Evolutionary conservation across 225 moss, liverwort and hornwort species (phyloP).

Genomic region (Sphagnum contortum): DNA sequence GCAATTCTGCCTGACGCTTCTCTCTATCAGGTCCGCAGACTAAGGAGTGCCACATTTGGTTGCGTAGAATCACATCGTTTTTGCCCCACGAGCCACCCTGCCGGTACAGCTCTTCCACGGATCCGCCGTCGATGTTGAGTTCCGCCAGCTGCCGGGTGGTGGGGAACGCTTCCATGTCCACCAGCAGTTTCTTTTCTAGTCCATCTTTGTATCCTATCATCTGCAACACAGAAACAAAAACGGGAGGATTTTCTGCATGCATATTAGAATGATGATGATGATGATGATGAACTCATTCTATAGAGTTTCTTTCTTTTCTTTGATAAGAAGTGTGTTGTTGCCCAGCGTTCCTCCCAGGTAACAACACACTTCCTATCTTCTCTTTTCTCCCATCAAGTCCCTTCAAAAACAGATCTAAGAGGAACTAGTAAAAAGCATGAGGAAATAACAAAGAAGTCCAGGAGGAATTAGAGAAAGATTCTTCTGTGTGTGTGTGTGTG

Average conservation of each 20-base stretch:
- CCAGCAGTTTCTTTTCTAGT: conserved; percentile 41
- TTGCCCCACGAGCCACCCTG: neutral
- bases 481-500: neutral
- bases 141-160: conserved; percentile 24
- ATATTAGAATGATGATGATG: no score
- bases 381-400: conserved; percentile 2
- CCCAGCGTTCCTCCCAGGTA: no score
- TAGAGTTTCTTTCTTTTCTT: no score
- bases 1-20: conserved; percentile 23
- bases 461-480: no score
- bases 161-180: conserved; percentile 45
- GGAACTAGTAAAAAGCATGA: no score
- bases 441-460: no score
- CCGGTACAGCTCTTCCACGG: conserved; percentile 50
- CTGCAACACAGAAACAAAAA: conserved; percentile 16
- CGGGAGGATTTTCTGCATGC: no score
- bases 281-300: no score
- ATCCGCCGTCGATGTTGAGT: conserved; percentile 35
- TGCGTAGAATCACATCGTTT: conserved; percentile 7
- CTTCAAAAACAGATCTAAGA: neutral
- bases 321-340: no score
- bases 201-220: conserved; percentile 68
- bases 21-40: conserved; percentile 24
- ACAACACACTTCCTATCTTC: no score
- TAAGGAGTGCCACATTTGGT: conserved; percentile 41